These are phyloP conservation scores for Lactarius pseudohatsudake DNA, from an alignment of 768 basidiomycete species.

Conservation along the genomic window DNA sequence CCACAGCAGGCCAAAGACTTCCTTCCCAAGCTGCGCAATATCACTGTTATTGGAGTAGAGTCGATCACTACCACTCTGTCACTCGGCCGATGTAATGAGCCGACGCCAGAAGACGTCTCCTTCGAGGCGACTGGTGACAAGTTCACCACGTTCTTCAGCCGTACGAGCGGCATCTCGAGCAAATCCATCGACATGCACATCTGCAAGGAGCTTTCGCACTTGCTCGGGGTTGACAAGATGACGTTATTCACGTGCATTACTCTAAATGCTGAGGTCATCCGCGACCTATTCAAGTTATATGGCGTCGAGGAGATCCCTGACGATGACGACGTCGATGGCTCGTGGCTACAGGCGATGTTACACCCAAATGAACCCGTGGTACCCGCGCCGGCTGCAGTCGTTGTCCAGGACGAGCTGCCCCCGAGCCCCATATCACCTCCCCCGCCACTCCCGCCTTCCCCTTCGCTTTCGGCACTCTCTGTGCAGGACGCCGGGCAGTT, in stretches of 20 bases:
- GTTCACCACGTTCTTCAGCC: conserved; percentile 21
- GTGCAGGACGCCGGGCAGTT: neutral
- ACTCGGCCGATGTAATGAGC: conserved; percentile 3
- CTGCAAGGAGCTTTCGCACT: conserved; percentile 10
- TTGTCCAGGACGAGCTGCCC: neutral
- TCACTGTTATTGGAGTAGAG: conserved; percentile 16
- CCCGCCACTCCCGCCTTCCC: neutral
- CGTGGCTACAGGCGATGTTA: conserved; percentile 20
- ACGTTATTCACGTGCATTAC: conserved; percentile 13
- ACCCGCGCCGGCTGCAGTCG: neutral
- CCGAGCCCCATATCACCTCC: neutral
- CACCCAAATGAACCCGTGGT: conserved; percentile 21
- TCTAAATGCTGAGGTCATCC: neutral
- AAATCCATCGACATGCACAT: conserved; percentile 10
- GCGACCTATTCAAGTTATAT: neutral
- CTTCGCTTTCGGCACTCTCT: neutral
- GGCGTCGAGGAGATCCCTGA: conserved; percentile 18
- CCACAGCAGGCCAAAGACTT: conserved; percentile 9
- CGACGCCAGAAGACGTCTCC: conserved; percentile 8
- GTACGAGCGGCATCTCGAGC: neutral
- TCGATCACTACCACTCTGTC: conserved; percentile 20
- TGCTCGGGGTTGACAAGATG: conserved; percentile 16
- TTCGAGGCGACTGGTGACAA: conserved; percentile 17
- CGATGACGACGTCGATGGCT: neutral
- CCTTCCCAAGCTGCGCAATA: conserved; percentile 20